These are phyloP conservation scores for Kuraishia floccosa DNA, from an alignment of 805 yeast genomes.

Conservation along the genomic window DNA sequence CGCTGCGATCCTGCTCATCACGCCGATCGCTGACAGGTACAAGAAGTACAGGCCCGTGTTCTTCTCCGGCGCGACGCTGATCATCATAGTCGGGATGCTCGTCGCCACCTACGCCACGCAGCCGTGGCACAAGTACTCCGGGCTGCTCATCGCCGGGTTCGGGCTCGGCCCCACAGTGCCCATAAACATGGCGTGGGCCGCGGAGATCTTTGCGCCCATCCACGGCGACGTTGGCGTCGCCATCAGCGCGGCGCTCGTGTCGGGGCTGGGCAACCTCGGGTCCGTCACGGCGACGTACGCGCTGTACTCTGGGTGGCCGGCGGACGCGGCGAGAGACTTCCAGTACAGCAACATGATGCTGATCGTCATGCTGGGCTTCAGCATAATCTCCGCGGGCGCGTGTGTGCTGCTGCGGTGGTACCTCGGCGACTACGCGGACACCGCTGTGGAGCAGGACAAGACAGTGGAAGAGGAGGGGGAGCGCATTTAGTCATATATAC, in stretches of 20 bases:
- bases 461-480: not conserved
- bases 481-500: not conserved
- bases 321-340: slow-evolving; percentile 49
- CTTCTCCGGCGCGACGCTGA: slow-evolving; percentile 48
- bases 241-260: slow-evolving; percentile 69
- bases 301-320: slow-evolving; percentile 80
- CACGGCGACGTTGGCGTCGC: slow-evolving; percentile 85
- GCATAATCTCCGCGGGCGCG: slow-evolving; percentile 41
- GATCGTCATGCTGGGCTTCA: slow-evolving; percentile 64
- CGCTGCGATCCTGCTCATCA: slow-evolving; percentile 59
- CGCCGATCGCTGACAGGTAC: slow-evolving; percentile 71
- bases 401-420: slow-evolving; percentile 17
- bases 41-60: slow-evolving; percentile 47
- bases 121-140: slow-evolving; percentile 71
- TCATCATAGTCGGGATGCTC: slow-evolving; percentile 65
- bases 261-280: slow-evolving; percentile 83
- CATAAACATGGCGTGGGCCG: slow-evolving; percentile 73
- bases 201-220: slow-evolving; percentile 57
- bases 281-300: slow-evolving; percentile 83
- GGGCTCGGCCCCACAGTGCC: slow-evolving; percentile 92
- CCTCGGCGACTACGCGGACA: slow-evolving; percentile 18
- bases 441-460: not conserved
- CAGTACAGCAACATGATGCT: slow-evolving; percentile 75
- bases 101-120: slow-evolving; percentile 68
- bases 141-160: slow-evolving; percentile 70